phyloP scores from a whole-genome alignment of 73 alveolate species.

The Paramecium sonneborni region DNA sequence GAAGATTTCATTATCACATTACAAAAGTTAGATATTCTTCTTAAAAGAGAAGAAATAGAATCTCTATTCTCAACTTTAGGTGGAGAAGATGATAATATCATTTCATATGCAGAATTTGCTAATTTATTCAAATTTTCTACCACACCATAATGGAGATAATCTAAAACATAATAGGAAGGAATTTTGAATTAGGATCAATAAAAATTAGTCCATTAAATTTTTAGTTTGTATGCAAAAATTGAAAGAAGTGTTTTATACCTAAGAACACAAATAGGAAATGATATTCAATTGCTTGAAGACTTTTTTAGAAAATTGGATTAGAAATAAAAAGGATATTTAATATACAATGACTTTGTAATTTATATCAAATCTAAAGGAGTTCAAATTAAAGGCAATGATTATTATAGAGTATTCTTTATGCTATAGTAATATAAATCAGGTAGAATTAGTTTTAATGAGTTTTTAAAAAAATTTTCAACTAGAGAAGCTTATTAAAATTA shows the following conservation, averaged over 20 bases:
- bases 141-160: neutral
- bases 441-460: slow-evolving; percentile 31
- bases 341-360: neutral
- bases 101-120: slow-evolving; percentile 37
- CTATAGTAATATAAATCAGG: slow-evolving; percentile 39
- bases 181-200: neutral
- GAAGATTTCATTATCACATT: slow-evolving; percentile 41
- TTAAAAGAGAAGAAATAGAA: neutral
- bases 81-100: slow-evolving; percentile 43
- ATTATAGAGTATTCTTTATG: neutral
- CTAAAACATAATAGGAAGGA: neutral
- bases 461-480: neutral
- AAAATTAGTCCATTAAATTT: slow-evolving; percentile 17
- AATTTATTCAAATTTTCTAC: neutral
- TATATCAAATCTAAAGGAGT: slow-evolving; percentile 9
- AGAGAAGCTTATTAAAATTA: neutral
- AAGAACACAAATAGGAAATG: slow-evolving; percentile 7
- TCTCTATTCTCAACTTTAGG: neutral
- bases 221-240: neutral
- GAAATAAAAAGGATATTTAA: slow-evolving; percentile 32
- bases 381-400: neutral
- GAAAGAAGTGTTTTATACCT: neutral
- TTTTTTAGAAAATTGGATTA: slow-evolving; percentile 19
- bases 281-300: neutral
- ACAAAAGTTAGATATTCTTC: slow-evolving; percentile 3